Evolutionary conservation across 2,329 filamentous ascomycete genomes (phyloP).

Genomic region (Diaporthe eres): DNA sequence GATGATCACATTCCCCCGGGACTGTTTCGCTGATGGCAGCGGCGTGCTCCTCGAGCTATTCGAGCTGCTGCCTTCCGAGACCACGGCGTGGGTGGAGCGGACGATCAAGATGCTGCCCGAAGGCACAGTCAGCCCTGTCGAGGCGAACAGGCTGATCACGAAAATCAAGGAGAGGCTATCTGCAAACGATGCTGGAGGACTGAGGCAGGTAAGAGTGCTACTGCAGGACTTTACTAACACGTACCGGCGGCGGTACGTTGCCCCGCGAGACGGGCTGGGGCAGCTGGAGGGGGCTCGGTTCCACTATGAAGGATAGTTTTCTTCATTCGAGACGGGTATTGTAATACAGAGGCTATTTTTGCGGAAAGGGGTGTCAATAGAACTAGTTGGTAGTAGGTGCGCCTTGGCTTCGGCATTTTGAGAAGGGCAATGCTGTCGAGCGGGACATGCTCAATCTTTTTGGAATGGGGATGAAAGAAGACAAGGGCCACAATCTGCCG

Average conservation of each 20-base stretch:
- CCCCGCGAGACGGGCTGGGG: constrained; percentile 92
- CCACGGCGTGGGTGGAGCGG: constrained; percentile 84
- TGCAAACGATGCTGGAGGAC: constrained; percentile 70
- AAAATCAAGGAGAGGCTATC: constrained; percentile 85
- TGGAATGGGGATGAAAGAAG: not conserved
- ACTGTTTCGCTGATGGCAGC: constrained; percentile 95
- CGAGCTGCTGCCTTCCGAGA: constrained; percentile 85
- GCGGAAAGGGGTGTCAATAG: not conserved
- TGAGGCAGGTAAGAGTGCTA: constrained; percentile 85
- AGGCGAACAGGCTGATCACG: constrained; percentile 84
- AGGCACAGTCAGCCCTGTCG: constrained; percentile 83
- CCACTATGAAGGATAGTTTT: constrained; percentile 76
- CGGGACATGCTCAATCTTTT: not conserved
- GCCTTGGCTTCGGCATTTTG: not conserved
- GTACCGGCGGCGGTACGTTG: constrained; percentile 93
- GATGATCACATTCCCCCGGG: constrained; percentile 98
- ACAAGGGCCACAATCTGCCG: not conserved
- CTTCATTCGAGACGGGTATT: not conserved
- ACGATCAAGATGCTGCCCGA: constrained; percentile 88
- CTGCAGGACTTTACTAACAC: constrained; percentile 97
- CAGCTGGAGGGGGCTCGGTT: constrained; percentile 89
- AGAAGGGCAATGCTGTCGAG: not conserved
- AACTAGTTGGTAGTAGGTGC: not conserved
- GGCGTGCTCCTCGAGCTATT: constrained; percentile 93
- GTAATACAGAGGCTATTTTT: constrained; percentile 5